Percentiles rank a stretch among this genome's conserved stretches.
Conservation (phyloP, 352 stramenopile species). For the Pythium apleroticum region DNA sequence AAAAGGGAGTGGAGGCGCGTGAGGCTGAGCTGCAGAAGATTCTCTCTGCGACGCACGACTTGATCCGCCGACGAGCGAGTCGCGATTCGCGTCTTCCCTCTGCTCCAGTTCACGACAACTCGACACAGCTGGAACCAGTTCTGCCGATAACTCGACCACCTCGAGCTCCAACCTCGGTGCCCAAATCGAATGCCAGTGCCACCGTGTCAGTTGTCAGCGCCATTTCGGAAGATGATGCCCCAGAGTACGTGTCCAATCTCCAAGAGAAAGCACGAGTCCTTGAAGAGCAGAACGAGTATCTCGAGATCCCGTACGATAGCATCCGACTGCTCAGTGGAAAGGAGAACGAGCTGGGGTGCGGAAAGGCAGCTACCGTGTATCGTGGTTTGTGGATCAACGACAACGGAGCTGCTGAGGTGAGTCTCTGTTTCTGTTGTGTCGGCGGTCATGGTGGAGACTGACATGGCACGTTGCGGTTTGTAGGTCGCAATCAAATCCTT, state of each 20-base stretch:
- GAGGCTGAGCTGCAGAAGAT: slow-evolving; percentile 84
- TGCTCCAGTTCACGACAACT: slow-evolving; percentile 10
- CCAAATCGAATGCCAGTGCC: slow-evolving; percentile 7
- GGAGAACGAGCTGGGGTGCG: slow-evolving; percentile 85
- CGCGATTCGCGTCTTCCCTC: slow-evolving; percentile 28
- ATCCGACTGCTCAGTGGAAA: slow-evolving; percentile 86
- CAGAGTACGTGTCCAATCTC: slow-evolving; percentile 68
- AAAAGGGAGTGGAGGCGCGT: slow-evolving; percentile 78
- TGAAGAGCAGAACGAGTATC: slow-evolving; percentile 84
- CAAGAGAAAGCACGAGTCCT: slow-evolving; percentile 80
- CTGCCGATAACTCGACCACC: neutral
- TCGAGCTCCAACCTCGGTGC: neutral
- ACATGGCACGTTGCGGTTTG: neutral
- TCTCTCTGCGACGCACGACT: slow-evolving; percentile 79
- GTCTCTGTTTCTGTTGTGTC: neutral
- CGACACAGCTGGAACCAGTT: neutral
- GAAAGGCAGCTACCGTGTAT: slow-evolving; percentile 86
- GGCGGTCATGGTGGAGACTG: neutral
- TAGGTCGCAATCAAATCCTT: slow-evolving; percentile 86
- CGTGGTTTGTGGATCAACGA: slow-evolving; percentile 85
- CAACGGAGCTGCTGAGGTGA: slow-evolving; percentile 75
- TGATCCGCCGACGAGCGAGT: slow-evolving; percentile 64
- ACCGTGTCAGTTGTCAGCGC: neutral
- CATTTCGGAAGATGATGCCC: slow-evolving; percentile 41
- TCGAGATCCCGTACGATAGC: slow-evolving; percentile 87